Conservation (phyloP, 2,329 filamentous ascomycete species). For the Myriosclerotinia scirpicola region DNA sequence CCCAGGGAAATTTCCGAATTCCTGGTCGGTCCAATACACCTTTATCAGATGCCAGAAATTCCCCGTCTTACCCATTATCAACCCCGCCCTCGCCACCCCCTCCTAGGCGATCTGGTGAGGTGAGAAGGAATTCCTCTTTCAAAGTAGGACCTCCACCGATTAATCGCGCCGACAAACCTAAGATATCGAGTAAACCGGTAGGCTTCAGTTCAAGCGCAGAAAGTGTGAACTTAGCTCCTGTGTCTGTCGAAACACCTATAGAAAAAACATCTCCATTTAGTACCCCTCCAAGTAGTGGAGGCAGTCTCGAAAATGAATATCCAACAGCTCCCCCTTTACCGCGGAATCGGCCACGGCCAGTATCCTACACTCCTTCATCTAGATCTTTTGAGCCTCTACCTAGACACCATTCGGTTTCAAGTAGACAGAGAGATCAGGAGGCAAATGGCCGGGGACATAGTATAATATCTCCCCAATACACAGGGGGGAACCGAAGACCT, state of each 20-base stretch:
- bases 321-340: slow-evolving; percentile 50
- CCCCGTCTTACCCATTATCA: slow-evolving; percentile 50
- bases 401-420: slow-evolving; percentile 50
- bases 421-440: slow-evolving; percentile 47
- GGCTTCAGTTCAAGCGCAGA: slow-evolving; percentile 41
- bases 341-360: slow-evolving; percentile 52
- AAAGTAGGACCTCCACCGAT: slow-evolving; percentile 65
- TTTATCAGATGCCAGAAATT: slow-evolving; percentile 48
- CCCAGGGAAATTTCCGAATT: slow-evolving; percentile 51
- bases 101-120: slow-evolving; percentile 60
- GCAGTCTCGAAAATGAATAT: slow-evolving; percentile 54
- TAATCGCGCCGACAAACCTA: slow-evolving; percentile 79
- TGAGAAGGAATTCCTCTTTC: slow-evolving; percentile 48
- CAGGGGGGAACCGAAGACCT: slow-evolving; percentile 47
- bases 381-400: slow-evolving; percentile 53
- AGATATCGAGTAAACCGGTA: slow-evolving; percentile 48
- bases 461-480: slow-evolving; percentile 45
- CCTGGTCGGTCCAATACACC: slow-evolving; percentile 58
- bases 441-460: slow-evolving; percentile 44
- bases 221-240: slow-evolving; percentile 32
- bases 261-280: slow-evolving; percentile 71
- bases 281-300: slow-evolving; percentile 76
- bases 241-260: slow-evolving; percentile 22
- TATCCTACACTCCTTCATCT: slow-evolving; percentile 43
- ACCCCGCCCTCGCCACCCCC: slow-evolving; percentile 64